Conservation (phyloP, 192 early-diverging fungal genomes). For the Mortierella antarctica region DNA sequence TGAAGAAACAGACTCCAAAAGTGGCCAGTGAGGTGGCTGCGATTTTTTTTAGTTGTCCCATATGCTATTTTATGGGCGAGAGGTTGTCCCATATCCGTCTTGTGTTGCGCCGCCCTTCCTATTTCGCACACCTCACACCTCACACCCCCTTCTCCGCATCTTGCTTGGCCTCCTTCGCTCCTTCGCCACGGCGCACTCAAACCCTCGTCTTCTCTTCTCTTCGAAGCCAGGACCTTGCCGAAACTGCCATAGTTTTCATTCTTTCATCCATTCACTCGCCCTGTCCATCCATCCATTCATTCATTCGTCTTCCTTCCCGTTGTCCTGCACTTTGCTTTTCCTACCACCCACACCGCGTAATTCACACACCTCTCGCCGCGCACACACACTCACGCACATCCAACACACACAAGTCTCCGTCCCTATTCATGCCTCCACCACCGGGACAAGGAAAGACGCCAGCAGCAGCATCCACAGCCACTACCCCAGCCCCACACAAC, state of each 20-base stretch:
- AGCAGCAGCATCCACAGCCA: conserved; percentile 20
- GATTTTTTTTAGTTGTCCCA: neutral
- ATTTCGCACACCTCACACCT: conserved; percentile 3
- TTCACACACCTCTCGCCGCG: neutral
- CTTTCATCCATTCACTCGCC: conserved; percentile 1
- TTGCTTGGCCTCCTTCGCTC: neutral
- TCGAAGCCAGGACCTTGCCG: neutral
- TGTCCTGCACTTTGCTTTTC: neutral
- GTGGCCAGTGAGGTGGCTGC: conserved; percentile 4
- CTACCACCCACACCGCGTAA: neutral
- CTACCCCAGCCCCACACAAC: conserved; percentile 52
- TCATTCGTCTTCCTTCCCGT: neutral
- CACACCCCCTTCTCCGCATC: neutral
- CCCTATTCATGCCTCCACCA: conserved; percentile 37
- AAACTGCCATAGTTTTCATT: neutral
- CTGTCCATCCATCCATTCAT: neutral
- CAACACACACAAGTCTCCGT: neutral
- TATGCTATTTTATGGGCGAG: no score
- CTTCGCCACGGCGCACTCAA: neutral
- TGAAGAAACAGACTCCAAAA: neutral
- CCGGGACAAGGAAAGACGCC: conserved; percentile 46
- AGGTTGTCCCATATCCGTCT: neutral
- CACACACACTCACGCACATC: no score
- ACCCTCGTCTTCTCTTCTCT: neutral
- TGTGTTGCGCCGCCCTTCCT: neutral